Percentiles rank a stretch among this genome's conserved stretches.
These are phyloP conservation scores for Lipomyces spencermartinsiae DNA, from an alignment of 805 yeast species.

Conservation along the genomic window DNA sequence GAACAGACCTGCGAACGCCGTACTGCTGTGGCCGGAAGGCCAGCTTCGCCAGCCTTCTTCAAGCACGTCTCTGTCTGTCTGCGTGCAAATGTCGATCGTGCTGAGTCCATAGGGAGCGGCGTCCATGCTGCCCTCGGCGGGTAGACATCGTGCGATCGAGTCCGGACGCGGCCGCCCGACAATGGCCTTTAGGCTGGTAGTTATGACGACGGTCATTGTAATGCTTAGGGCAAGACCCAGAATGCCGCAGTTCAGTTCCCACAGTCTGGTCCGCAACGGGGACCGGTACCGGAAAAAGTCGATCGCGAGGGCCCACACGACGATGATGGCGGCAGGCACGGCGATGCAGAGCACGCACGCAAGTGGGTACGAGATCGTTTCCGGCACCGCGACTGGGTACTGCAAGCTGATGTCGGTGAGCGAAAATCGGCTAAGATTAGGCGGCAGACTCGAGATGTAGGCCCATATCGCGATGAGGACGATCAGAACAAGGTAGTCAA, in stretches of 20 bases:
- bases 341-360: slow-evolving; percentile 52
- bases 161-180: slow-evolving; percentile 94
- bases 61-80: slow-evolving; percentile 42
- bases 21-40: slow-evolving; percentile 64
- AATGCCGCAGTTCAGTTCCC: slow-evolving; percentile 66
- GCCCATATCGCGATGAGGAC: slow-evolving; percentile 28
- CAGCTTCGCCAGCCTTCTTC: slow-evolving; percentile 62
- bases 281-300: slow-evolving; percentile 19
- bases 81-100: slow-evolving; percentile 47
- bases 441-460: slow-evolving; percentile 24
- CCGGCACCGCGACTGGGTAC: slow-evolving; percentile 79
- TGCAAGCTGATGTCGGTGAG: slow-evolving; percentile 76
- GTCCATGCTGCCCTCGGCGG: slow-evolving; percentile 52
- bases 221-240: slow-evolving; percentile 70
- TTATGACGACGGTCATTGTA: slow-evolving; percentile 63
- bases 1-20: slow-evolving; percentile 58
- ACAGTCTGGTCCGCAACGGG: slow-evolving; percentile 38
- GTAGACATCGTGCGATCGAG: slow-evolving; percentile 82
- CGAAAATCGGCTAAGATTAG: slow-evolving; percentile 52
- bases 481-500: slow-evolving; percentile 33
- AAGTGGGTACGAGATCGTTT: slow-evolving; percentile 66
- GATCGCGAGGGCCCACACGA: slow-evolving; percentile 30
- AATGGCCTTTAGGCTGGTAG: slow-evolving; percentile 79
- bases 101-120: slow-evolving; percentile 54
- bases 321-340: slow-evolving; percentile 44